Evolutionary conservation across 2,329 filamentous ascomycete genomes (phyloP), one percentile per base, ranked within the genome.

Genomic region (Colletotrichum horii): DNA sequence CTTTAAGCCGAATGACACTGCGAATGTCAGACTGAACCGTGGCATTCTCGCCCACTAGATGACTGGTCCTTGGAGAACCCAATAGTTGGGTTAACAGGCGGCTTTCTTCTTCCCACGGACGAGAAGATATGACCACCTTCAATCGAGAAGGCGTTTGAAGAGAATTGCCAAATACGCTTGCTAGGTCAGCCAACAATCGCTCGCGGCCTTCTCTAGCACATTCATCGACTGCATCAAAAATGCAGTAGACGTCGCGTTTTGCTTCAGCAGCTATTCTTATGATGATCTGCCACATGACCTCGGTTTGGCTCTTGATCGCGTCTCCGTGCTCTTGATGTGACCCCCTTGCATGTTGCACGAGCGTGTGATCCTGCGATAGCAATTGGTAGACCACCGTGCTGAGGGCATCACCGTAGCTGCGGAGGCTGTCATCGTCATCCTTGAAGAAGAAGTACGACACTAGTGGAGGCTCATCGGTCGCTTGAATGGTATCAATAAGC

Each of bases 11-110:
- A 66, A 71, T 71, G 60, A 71, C 69, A 28, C 14, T 56, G 43
- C 43, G 69, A 56, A 71, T 65, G 60, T 71, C 69, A 30, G 30
- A 24, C 24, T 58, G 60, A 19, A 71, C 60, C n/a, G 19, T 30
- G n/a, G 60, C 60, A 24, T 71, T 22, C 22, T 71, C 69, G 24
- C 69, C 60, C 3, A 36, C 60, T 16, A 71, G 9, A 28, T 66
- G 69, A 7, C n/a, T 56, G 19, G 12, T 24, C 3, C 28, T 34
- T 24, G n/a, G 12, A 30, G 43, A 56, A 2, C 19, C 8, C 4
- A 56, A 11, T 12, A 16, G 2, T 30, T 36, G 14, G 1, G 28
- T 15, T 15, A 32, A 14, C 8, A 12, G 0, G 6, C 3, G 2
- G 9, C 15, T 16, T 28, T 19, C 28, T 6, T 26, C 19, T 36